These are phyloP conservation scores for Aspergillus egyptiacus DNA, from an alignment of 495 filamentous ascomycete species.

Conservation along the genomic window DNA sequence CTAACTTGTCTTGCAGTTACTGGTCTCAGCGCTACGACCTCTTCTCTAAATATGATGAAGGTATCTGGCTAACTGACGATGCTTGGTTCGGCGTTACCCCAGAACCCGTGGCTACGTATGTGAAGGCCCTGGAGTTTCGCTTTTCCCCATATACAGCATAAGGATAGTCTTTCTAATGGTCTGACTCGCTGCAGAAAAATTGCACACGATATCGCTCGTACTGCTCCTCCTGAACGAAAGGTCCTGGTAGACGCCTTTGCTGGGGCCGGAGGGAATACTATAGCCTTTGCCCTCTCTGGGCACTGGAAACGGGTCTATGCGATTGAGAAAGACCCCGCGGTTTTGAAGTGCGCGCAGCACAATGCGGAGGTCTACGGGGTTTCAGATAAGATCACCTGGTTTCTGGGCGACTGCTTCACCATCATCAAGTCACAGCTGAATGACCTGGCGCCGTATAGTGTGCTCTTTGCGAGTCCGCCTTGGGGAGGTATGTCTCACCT, in stretches of 20 bases:
- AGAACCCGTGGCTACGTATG: constrained; percentile 78
- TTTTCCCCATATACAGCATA: not conserved
- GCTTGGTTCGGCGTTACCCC: constrained; percentile 97
- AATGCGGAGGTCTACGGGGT: constrained; percentile 90
- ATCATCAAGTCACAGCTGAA: constrained; percentile 46
- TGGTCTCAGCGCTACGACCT: constrained; percentile 81
- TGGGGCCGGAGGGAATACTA: constrained; percentile 90
- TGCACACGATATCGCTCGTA: constrained; percentile 60
- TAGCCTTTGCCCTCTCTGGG: constrained; percentile 76
- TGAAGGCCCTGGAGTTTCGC: not conserved
- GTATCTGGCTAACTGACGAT: constrained; percentile 82
- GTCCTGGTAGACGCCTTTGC: constrained; percentile 81
- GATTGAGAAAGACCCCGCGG: constrained; percentile 73
- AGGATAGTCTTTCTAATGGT: not conserved
- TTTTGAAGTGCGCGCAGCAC: constrained; percentile 81
- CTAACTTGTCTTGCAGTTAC: constrained; percentile 53
- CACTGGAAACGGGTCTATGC: constrained; percentile 78
- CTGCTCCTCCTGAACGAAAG: constrained; percentile 45
- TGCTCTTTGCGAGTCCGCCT: constrained; percentile 85
- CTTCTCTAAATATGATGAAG: constrained; percentile 75
- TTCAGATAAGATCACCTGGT: constrained; percentile 69
- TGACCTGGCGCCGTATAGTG: constrained; percentile 48
- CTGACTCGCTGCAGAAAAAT: constrained; percentile 55
- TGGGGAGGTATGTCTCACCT: constrained; percentile 67
- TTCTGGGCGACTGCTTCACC: constrained; percentile 76